Conservation (phyloP, 225 moss, liverwort and hornwort genomes). For the Polytrichum commune region DNA sequence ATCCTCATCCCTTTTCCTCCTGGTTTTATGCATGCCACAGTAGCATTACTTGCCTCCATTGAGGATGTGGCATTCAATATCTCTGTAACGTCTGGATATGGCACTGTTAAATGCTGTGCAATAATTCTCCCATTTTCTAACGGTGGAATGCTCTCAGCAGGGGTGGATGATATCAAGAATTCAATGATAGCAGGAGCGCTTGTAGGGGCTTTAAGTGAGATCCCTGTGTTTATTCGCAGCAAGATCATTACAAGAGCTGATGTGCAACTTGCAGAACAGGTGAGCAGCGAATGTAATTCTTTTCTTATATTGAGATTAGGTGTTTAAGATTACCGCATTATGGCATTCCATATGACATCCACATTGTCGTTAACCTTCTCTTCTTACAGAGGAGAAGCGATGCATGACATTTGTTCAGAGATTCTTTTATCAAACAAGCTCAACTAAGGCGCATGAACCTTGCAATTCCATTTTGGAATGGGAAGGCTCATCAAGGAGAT, state of each 20-base stretch:
- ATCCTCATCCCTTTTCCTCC: no score
- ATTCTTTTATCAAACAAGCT: neutral
- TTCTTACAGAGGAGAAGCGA: no score
- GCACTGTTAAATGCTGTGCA: no score
- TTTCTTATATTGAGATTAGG: neutral
- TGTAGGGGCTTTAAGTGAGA: conserved; percentile 45
- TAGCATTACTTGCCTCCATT: no score
- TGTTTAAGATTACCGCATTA: neutral
- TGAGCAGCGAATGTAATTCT: neutral
- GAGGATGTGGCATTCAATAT: no score
- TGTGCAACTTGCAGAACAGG: conserved; percentile 37
- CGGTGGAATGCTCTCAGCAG: conserved; percentile 9
- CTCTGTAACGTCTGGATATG: no score
- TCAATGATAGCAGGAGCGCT: conserved; percentile 45
- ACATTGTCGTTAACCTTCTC: neutral
- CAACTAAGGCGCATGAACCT: neutral
- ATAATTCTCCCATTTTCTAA: no score
- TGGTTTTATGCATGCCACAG: no score
- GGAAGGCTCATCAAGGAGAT: neutral
- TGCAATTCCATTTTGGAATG: neutral
- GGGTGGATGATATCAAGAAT: conserved; percentile 47
- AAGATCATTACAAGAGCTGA: conserved; percentile 40
- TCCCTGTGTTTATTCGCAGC: conserved; percentile 43
- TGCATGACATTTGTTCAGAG: neutral
- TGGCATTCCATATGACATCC: neutral